Conservation (phyloP, 495 filamentous ascomycete genomes). For the Recurvomyces mirabilis region DNA sequence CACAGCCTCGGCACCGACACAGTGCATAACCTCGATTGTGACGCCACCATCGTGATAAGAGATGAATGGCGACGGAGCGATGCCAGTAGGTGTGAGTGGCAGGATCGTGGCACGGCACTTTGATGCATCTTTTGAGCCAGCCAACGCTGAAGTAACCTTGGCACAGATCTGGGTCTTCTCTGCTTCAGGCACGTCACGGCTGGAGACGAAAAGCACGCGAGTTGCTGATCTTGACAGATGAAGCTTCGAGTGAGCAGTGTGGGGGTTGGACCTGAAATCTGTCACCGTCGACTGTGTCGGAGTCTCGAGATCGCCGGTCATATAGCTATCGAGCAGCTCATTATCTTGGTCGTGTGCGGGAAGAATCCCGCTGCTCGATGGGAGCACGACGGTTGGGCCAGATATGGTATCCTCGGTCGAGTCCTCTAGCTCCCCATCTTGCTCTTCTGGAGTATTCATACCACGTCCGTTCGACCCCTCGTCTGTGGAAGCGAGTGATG, state of each 20-base stretch:
- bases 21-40: not conserved
- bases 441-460: conserved; percentile 1
- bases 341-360: not conserved
- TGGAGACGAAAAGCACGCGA: not conserved
- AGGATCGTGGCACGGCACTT: not conserved
- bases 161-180: not conserved
- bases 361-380: not conserved
- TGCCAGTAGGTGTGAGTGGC: not conserved
- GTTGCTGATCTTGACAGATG: not conserved
- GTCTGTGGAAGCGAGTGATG: conserved; percentile 7
- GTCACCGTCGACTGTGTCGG: conserved; percentile 11
- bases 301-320: conserved; percentile 15
- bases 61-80: not conserved
- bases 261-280: too few species aligned
- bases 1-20: not conserved
- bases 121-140: not conserved
- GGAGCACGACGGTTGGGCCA: not conserved
- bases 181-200: not conserved
- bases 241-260: too few species aligned
- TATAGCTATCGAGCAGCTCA: conserved; percentile 3
- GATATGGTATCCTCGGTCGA: conserved; percentile 2
- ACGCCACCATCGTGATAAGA: not conserved
- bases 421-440: not conserved
- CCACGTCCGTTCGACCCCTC: conserved; percentile 3
- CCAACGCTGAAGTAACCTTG: not conserved